Percentiles rank a stretch among this genome's conserved stretches.
Conservation (phyloP, 441 rosid genomes). For the Flueggea neowawraea region DNA sequence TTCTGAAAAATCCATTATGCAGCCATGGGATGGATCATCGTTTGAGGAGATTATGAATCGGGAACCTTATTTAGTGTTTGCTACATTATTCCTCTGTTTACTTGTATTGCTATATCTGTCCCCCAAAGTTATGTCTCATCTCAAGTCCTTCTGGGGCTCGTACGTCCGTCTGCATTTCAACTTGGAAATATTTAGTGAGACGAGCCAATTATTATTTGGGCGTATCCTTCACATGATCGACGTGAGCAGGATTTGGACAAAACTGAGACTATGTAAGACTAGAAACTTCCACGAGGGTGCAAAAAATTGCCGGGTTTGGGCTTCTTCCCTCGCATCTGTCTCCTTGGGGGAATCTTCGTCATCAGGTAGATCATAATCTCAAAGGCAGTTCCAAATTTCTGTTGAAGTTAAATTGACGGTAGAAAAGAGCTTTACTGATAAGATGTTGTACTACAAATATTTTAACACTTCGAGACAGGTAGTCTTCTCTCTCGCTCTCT, state of each 20-base stretch:
- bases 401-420: neutral
- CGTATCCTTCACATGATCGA: constrained; percentile 67
- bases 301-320: constrained; percentile 75
- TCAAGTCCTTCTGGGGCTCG: constrained; percentile 57
- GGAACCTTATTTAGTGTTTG: constrained; percentile 60
- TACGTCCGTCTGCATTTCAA: constrained; percentile 53
- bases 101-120: constrained; percentile 38
- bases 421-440: constrained; percentile 10
- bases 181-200: constrained; percentile 81
- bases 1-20: constrained; percentile 23
- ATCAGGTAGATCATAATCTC: constrained; percentile 41
- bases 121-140: constrained; percentile 41
- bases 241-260: constrained; percentile 78
- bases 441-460: constrained; percentile 6
- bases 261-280: constrained; percentile 56
- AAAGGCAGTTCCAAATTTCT: constrained; percentile 3
- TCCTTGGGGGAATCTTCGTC: constrained; percentile 69
- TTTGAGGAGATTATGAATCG: constrained; percentile 36
- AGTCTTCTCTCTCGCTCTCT: constrained; percentile 7
- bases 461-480: constrained; percentile 11
- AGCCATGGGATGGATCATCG: constrained; percentile 26
- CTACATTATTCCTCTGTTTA: constrained; percentile 47
- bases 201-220: constrained; percentile 53
- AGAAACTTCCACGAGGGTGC: constrained; percentile 78
- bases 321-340: constrained; percentile 86